Base-by-base conservation (phyloP, 1,284 basidiomycete genomes). In the Amylostereum chailletii region DNA sequence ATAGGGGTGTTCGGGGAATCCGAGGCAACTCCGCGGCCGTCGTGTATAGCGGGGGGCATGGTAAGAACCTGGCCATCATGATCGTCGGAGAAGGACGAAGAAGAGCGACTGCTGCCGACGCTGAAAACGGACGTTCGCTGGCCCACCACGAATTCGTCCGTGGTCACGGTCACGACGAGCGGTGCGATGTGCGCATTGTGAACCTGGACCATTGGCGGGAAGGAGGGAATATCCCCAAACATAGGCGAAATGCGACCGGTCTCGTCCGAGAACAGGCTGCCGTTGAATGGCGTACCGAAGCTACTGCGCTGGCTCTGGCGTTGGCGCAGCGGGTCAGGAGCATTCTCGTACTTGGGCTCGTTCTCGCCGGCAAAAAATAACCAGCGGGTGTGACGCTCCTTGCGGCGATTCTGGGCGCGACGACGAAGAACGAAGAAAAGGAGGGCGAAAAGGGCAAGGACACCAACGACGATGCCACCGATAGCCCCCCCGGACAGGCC, bases 181-280 rank as follows among this genome's bases (percentile, higher is more conserved):
- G 57, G 50, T 37, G 59, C 50, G 37, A 61, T 47, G 3, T 58
- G 47, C 36, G 48, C 40, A 33, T 58, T 53, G 34, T 69, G 68
- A 46, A 75, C 60, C 58, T 80, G 75, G 9, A 71, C 73, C 70
- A 73, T 74, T 4, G 74, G 71, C 5, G 77, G 77, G 5, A 72
- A 19, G 30, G 51, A 53, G 42, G 61, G 59, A 43, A 51, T 3
- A 49, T 46, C 26, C 42, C 55, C 58, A 38, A 58, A 53, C 19
- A 36, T 9, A 19, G 43, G 32, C 19, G 50, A 26, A 47, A 46
- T n/a, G 26, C 37, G 29, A 34, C 57, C 45, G 5, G 53, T 49
- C 49, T 60, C 49, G 46, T 43, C 19, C 44, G 57, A 42, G 53
- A 54, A 52, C 49, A 56, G 42, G 19, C 66, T 62, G 29, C 63